These are phyloP conservation scores for Viridothelium virens DNA, from an alignment of 495 filamentous ascomycete genomes.

Conservation along the genomic window DNA sequence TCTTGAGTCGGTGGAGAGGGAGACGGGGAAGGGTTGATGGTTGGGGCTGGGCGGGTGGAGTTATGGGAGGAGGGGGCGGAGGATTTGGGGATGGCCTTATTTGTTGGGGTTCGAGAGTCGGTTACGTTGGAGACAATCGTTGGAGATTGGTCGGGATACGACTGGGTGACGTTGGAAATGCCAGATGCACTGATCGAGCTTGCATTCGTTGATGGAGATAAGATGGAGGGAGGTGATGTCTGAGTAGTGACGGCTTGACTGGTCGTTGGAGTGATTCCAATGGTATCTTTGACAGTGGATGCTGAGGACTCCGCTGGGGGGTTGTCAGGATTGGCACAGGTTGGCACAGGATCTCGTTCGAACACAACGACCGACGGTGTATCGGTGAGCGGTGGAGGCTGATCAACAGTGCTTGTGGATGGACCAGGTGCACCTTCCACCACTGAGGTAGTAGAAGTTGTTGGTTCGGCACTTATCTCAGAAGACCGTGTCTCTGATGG, in stretches of 20 bases:
- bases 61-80: slow-evolving; percentile 25
- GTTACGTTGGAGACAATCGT: background rate
- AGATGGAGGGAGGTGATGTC: background rate
- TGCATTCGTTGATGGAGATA: background rate
- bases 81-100: slow-evolving; percentile 38
- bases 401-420: background rate
- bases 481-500: slow-evolving; percentile 8
- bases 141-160: background rate
- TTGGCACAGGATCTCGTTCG: slow-evolving; percentile 1
- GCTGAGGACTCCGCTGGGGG: background rate
- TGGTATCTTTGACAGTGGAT: background rate
- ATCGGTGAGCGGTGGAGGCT: slow-evolving; percentile 11
- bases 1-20: slow-evolving; percentile 83
- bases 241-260: background rate
- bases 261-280: background rate
- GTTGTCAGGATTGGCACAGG: background rate
- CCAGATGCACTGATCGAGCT: background rate
- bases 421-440: background rate
- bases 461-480: slow-evolving; percentile 27
- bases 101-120: slow-evolving; percentile 20
- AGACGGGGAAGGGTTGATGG: slow-evolving; percentile 47
- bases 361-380: background rate
- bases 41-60: slow-evolving; percentile 31
- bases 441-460: background rate
- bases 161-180: background rate